phyloP scores from a whole-genome alignment of 2,329 filamentous ascomycete genomes.

The Aspergillus ibericus region DNA sequence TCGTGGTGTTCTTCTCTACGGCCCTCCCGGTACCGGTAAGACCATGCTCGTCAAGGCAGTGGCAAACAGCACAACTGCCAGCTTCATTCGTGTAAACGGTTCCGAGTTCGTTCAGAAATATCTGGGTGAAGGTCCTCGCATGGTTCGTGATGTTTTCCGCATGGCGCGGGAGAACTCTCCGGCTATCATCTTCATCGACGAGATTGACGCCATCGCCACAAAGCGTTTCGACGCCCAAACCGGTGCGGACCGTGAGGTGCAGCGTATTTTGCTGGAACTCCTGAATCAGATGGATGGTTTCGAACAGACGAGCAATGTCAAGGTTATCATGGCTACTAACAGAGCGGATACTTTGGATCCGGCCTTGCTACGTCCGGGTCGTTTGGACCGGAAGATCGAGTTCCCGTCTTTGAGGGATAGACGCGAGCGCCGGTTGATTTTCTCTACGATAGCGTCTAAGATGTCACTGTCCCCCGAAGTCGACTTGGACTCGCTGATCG shows the following conservation, averaged over 20 bases:
- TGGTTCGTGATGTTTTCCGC: conserved; percentile 98
- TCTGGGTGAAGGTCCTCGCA: conserved; percentile 92
- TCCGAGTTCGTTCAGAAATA: conserved; percentile 99
- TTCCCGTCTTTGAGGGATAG: conserved; percentile 94
- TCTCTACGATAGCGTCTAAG: conserved; percentile 92
- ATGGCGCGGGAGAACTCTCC: conserved; percentile 99
- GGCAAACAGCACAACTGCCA: conserved; percentile 95
- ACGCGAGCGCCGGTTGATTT: conserved; percentile 92
- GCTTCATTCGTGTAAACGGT: conserved; percentile 96
- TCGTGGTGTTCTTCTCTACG: conserved; percentile 92
- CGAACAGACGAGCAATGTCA: conserved; percentile 98
- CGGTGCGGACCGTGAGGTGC: conserved; percentile 94
- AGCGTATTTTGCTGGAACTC: conserved; percentile 94
- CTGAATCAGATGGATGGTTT: conserved; percentile 99
- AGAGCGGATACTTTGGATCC: conserved; percentile 96
- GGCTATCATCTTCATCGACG: conserved; percentile 99
- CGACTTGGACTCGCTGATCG: conserved; percentile 92
- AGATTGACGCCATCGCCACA: conserved; percentile 97
- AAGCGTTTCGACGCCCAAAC: conserved; percentile 99
- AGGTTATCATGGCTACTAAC: conserved; percentile 99
- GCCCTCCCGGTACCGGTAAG: conserved; percentile 93
- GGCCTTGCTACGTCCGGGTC: conserved; percentile 87
- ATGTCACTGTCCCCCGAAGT: conserved; percentile 98
- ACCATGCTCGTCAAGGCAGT: conserved; percentile 98
- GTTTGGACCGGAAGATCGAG: conserved; percentile 97